phyloP scores from a whole-genome alignment of 139 green algal genomes.

The Chlamydomonas sphaeroides region DNA sequence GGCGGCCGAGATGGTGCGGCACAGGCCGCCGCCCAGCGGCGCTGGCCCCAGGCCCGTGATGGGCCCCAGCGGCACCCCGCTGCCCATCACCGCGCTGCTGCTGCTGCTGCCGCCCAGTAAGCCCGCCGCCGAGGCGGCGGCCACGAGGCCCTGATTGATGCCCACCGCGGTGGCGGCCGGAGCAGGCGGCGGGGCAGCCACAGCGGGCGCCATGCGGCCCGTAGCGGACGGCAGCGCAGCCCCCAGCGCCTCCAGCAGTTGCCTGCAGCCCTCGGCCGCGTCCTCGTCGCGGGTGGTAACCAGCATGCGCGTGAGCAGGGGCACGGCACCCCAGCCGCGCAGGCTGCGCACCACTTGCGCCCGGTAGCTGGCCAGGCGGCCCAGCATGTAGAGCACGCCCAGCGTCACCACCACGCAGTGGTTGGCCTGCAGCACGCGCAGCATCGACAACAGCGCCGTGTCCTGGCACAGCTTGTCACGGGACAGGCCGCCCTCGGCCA shows the following conservation, averaged over 20 bases:
- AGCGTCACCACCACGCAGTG: conserved; percentile 40
- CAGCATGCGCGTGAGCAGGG: conserved; percentile 32
- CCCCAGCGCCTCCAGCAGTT: conserved; percentile 32
- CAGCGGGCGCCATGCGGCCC: no score
- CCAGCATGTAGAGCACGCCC: conserved; percentile 47
- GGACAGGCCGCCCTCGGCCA: conserved; percentile 34
- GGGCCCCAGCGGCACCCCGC: neutral
- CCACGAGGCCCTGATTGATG: neutral
- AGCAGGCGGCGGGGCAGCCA: no score
- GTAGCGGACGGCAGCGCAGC: neutral
- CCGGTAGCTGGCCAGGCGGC: conserved; percentile 18
- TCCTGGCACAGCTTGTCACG: conserved; percentile 50
- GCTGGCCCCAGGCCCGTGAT: neutral
- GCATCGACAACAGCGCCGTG: conserved; percentile 39
- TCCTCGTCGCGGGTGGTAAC: conserved; percentile 35
- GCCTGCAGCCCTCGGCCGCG: conserved; percentile 15
- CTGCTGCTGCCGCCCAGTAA: no score
- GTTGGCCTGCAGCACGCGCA: conserved; percentile 38
- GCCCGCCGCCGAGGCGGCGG: no score
- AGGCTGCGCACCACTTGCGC: conserved; percentile 19
- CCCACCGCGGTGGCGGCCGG: neutral
- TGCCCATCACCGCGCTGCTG: neutral
- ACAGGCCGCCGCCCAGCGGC: neutral
- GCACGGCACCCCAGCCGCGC: conserved; percentile 10
- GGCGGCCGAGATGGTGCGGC: conserved; percentile 20